Conservation (phyloP, 306 rosid species). For the Vachellia pachyceras region DNA sequence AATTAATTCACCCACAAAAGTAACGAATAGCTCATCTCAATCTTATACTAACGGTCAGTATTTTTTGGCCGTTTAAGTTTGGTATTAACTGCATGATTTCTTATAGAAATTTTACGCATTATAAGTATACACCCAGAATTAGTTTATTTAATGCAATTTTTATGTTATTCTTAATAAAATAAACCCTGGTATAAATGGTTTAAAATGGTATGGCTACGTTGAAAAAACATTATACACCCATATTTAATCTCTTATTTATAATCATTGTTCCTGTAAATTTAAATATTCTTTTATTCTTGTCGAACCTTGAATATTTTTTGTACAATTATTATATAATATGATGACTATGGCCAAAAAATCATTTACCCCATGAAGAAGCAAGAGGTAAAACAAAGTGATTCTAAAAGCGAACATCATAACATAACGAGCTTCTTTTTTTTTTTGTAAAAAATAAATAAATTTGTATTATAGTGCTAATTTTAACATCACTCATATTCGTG, state of each 20-base stretch:
- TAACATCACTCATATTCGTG: background rate
- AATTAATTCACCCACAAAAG: background rate
- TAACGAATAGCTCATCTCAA: too few species aligned
- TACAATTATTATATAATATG: too few species aligned
- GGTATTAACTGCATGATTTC: too few species aligned
- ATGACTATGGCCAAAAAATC: too few species aligned
- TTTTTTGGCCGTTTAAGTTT: background rate
- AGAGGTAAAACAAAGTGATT: background rate
- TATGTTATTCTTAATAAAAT: background rate
- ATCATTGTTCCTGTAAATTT: background rate
- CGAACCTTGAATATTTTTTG: too few species aligned
- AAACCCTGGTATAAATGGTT: background rate
- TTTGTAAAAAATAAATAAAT: too few species aligned
- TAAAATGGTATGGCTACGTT: background rate
- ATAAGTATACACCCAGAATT: background rate
- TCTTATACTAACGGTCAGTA: background rate
- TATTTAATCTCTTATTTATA: background rate
- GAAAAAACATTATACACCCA: background rate
- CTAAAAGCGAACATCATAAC: too few species aligned
- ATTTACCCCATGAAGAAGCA: background rate
- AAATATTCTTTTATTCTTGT: background rate
- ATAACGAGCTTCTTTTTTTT: too few species aligned
- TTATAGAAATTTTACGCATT: too few species aligned
- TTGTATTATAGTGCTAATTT: background rate
- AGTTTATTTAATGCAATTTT: background rate